phyloP scores from a whole-genome alignment of 345 rosid species.

The Melastoma malabathricum region DNA sequence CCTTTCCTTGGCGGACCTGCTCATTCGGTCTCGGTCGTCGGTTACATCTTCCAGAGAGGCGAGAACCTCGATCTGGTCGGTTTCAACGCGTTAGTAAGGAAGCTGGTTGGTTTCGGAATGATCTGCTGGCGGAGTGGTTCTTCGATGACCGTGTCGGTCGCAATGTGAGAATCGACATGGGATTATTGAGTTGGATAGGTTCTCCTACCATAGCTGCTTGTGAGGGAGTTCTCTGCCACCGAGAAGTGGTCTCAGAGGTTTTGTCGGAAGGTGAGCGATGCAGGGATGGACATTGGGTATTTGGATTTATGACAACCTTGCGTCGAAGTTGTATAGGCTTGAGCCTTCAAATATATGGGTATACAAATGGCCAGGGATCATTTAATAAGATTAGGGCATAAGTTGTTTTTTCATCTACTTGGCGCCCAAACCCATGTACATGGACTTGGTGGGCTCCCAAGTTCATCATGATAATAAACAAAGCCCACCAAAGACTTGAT shows the following conservation, averaged over 20 bases:
- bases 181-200: conserved; percentile 16
- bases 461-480: no score
- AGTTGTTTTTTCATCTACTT: no score
- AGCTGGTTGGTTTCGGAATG: conserved; percentile 31
- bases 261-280: conserved; percentile 18
- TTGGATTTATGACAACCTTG: conserved; percentile 32
- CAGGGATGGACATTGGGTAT: conserved; percentile 23
- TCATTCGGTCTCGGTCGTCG: conserved; percentile 20
- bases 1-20: conserved; percentile 30
- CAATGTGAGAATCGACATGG: conserved; percentile 30
- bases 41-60: conserved; percentile 25
- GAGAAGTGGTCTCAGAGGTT: conserved; percentile 36
- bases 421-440: no score
- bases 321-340: conserved; percentile 34
- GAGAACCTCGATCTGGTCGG: conserved; percentile 26
- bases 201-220: conserved; percentile 21
- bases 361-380: no score
- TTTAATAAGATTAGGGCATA: no score
- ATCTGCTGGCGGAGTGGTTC: conserved; percentile 24
- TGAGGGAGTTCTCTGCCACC: conserved; percentile 27
- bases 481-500: no score
- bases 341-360: no score
- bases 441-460: no score
- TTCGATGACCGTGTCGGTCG: conserved; percentile 22
- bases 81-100: conserved; percentile 22